These are phyloP conservation scores for Trichophyton benhamiae DNA, from an alignment of 2,329 filamentous ascomycete species.

Conservation along the genomic window DNA sequence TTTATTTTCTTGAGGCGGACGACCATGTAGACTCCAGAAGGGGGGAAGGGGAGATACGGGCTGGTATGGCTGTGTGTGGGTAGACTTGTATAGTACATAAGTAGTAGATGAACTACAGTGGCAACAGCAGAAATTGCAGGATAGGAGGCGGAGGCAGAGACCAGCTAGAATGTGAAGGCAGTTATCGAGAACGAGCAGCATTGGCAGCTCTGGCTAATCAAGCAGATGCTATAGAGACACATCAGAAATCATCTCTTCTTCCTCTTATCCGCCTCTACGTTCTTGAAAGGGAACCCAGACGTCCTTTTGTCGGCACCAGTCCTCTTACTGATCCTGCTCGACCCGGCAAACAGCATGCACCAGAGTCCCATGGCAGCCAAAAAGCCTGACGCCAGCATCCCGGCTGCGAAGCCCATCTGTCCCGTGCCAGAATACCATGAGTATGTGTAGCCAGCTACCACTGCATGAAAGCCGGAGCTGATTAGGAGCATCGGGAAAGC, in stretches of 20 bases:
- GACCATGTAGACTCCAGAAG: not conserved
- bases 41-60: too few species aligned
- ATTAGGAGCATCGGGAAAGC: conserved; percentile 55
- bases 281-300: conserved; percentile 53
- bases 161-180: not conserved
- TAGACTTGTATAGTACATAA: not conserved
- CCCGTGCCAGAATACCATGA: conserved; percentile 47
- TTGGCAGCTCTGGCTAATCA: too few species aligned
- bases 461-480: conserved; percentile 53
- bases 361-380: conserved; percentile 54
- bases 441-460: conserved; percentile 56
- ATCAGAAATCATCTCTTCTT: not conserved
- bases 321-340: conserved; percentile 43
- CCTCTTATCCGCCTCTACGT: conserved; percentile 45
- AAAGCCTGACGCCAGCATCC: conserved; percentile 43
- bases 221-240: not conserved
- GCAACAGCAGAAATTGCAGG: too few species aligned
- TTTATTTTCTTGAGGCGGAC: conserved; percentile 19
- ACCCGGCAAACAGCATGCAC: conserved; percentile 49
- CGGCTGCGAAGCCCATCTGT: conserved; percentile 49
- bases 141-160: not conserved
- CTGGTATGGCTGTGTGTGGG: not conserved
- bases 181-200: too few species aligned
- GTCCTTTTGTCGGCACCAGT: conserved; percentile 57
- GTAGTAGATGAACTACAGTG: too few species aligned